Percentiles rank a stretch among this genome's conserved stretches.
Conservation (phyloP, 2,329 filamentous ascomycete species). For the Apiospora hydei region DNA sequence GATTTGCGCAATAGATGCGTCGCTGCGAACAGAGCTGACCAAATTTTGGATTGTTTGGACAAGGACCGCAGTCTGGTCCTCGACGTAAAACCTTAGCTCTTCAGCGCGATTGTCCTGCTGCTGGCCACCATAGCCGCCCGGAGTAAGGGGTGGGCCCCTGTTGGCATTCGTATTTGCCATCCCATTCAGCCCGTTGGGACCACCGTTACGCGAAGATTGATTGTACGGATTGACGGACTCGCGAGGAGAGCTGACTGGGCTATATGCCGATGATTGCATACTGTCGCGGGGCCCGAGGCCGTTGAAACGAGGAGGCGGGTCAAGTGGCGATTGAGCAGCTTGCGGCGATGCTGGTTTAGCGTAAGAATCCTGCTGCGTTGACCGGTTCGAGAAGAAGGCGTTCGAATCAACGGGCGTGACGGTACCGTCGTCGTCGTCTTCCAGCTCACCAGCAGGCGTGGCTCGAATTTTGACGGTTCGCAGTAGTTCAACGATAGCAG, state of each 20-base stretch:
- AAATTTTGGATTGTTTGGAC: conserved; percentile 85
- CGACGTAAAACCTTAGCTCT: conserved; percentile 74
- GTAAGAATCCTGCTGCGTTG: conserved; percentile 46
- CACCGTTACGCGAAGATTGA: conserved; percentile 36
- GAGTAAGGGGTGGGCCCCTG: conserved; percentile 43
- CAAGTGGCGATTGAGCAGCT: conserved; percentile 51
- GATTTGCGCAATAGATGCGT: conserved; percentile 69
- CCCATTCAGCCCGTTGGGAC: conserved; percentile 43
- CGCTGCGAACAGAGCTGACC: conserved; percentile 73
- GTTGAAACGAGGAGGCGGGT: conserved; percentile 63
- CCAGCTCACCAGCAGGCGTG: conserved; percentile 78
- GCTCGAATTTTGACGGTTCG: conserved; percentile 83
- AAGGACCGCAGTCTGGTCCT: conserved; percentile 81
- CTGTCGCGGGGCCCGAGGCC: conserved; percentile 65
- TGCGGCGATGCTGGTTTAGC: conserved; percentile 41
- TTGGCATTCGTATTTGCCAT: conserved; percentile 45
- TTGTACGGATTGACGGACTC: conserved; percentile 58
- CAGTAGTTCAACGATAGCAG: conserved; percentile 85
- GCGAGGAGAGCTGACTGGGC: conserved; percentile 73
- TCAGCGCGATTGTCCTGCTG: conserved; percentile 49
- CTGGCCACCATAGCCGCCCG: conserved; percentile 49
- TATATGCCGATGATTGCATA: conserved; percentile 77
- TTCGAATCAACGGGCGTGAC: conserved; percentile 71
- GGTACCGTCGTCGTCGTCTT: conserved; percentile 75
- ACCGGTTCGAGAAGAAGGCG: conserved; percentile 71